Percentiles rank a stretch among this genome's conserved stretches.
These are phyloP conservation scores for Rubia balearica DNA, from an alignment of 305 asterid genomes.

Conservation along the genomic window DNA sequence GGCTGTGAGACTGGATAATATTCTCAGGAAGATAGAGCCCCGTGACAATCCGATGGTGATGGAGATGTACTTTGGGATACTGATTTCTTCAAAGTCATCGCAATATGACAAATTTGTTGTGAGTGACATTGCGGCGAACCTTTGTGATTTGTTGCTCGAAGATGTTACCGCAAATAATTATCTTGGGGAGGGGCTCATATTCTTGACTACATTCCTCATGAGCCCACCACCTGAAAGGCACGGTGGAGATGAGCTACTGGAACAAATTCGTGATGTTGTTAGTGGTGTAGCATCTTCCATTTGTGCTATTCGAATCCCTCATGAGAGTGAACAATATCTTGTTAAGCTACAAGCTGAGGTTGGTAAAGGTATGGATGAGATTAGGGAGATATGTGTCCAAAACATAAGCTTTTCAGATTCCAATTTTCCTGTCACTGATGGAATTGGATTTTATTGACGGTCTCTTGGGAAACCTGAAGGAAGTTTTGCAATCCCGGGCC, in stretches of 20 bases:
- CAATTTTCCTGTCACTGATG: slow-evolving; percentile 20
- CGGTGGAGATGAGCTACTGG: neutral
- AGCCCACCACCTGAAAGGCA: neutral
- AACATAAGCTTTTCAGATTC: neutral
- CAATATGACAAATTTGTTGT: neutral
- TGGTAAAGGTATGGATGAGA: neutral
- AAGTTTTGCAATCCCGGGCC: neutral
- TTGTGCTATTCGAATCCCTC: neutral
- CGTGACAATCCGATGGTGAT: neutral
- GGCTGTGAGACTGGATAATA: neutral
- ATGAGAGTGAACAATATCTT: neutral
- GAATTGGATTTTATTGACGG: slow-evolving; percentile 9
- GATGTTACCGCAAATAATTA: neutral
- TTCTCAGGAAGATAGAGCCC: neutral
- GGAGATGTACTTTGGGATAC: neutral
- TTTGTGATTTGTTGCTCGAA: neutral
- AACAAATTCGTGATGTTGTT: neutral
- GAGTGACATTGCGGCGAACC: neutral
- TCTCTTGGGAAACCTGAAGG: slow-evolving; percentile 13
- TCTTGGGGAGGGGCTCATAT: slow-evolving; percentile 5
- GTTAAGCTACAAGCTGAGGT: neutral
- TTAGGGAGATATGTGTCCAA: neutral
- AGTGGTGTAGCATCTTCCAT: neutral
- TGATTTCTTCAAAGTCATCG: slow-evolving; percentile 4
- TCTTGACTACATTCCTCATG: neutral